phyloP scores from a whole-genome alignment of 805 yeast genomes.

The Candida coquimbonensis region DNA sequence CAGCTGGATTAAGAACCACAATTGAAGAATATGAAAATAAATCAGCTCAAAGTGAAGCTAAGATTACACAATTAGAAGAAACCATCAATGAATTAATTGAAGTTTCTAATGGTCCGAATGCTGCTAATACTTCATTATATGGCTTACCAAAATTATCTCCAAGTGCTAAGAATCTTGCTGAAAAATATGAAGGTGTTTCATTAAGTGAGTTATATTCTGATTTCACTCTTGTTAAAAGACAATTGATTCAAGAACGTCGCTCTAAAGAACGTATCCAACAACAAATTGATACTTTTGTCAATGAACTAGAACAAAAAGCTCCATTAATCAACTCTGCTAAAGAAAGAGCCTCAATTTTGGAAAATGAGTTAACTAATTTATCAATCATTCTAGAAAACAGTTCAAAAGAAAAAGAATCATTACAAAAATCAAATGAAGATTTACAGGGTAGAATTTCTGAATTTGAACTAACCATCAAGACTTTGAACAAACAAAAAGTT shows the following conservation, averaged over 20 bases:
- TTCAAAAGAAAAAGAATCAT: constrained; percentile 40
- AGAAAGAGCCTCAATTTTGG: constrained; percentile 48
- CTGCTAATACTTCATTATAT: constrained; percentile 12
- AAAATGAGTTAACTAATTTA: constrained; percentile 49
- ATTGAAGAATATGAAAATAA: constrained; percentile 48
- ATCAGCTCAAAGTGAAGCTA: constrained; percentile 37
- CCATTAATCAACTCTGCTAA: constrained; percentile 68
- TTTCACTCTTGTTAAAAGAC: constrained; percentile 54
- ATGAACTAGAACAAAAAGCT: constrained; percentile 70
- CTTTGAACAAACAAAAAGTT: constrained; percentile 48
- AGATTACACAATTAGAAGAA: constrained; percentile 36
- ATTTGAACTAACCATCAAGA: constrained; percentile 29
- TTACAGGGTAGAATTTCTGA: constrained; percentile 20
- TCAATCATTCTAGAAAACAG: constrained; percentile 48
- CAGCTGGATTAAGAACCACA: constrained; percentile 51
- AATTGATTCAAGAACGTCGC: constrained; percentile 59
- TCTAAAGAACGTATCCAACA: constrained; percentile 63
- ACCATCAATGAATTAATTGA: constrained; percentile 37
- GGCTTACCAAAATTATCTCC: constrained; percentile 37
- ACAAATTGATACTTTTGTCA: constrained; percentile 64
- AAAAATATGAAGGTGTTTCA: constrained; percentile 44
- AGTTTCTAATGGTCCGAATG: constrained; percentile 2
- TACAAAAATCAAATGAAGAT: constrained; percentile 21
- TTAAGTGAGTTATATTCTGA: constrained; percentile 62
- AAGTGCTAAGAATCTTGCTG: constrained; percentile 50